Base-by-base conservation (phyloP, 2,329 filamentous ascomycete species). In the Albifimbria verrucaria region DNA sequence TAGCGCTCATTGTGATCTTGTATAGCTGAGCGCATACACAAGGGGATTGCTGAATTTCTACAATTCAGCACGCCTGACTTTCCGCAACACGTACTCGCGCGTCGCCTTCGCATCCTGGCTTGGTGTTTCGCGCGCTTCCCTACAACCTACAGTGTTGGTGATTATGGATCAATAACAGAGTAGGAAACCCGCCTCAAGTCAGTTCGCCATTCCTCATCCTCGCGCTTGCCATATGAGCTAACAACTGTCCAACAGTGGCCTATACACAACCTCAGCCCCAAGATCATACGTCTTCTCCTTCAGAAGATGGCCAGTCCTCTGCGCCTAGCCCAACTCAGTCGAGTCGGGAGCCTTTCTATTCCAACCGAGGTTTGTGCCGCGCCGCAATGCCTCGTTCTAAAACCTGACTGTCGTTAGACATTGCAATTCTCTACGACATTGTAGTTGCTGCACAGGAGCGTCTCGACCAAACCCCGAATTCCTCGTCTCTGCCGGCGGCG, bases 371-470 rank as follows among this genome's bases (percentile, higher is more conserved):
- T 85, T 39, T 26, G 15, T 23, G n/a, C 51, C 15, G 24, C 24
- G 11, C n/a, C n/a, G n/a, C n/a, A n/a, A n/a, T n/a, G n/a, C n/a
- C n/a, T n/a, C n/a, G n/a, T 48, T 28, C 23, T 20, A 43, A 52
- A 21, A 22, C 24, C 54, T 65, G 36, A 65, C 53, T 18, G n/a
- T n/a, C 25, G 5, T 5, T 36, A 92, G 92, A 95, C 74, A 89
- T 96, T 68, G 80, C 82, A 56, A 79, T 91, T 56, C 78, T 96
- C 53, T 88, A 91, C 70, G 80, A 88, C 54, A 89, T 96, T 63
- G 86, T 95, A 63, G 76, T 78, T 55, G 79, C 81, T 61, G 92
- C 90, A 43, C 84, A 92, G 71, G 75, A 81, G 41, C 78, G 89
- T 25, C 77, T 84, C 50, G 74, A 81, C 45, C 71, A 70, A 11